phyloP scores from a whole-genome alignment of 2,329 filamentous ascomycete species.

The Penicillium sp. region DNA sequence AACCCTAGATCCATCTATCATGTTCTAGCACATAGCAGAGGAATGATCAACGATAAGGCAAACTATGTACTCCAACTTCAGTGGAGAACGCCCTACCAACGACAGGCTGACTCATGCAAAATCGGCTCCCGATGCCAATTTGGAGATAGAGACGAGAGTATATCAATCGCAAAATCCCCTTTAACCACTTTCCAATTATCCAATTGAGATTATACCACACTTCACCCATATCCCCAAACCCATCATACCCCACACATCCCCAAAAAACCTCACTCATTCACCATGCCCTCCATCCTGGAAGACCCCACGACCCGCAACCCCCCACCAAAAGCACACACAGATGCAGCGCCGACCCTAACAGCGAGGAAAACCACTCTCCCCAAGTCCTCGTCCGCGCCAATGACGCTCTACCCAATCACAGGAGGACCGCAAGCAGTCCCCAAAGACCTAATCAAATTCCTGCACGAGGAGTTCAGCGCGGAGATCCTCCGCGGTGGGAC shows the following conservation, averaged over 20 bases:
- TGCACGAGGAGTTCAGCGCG: constrained; percentile 35
- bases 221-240: background rate
- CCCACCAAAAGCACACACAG: constrained; percentile 22
- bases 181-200: background rate
- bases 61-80: background rate
- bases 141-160: constrained; percentile 1
- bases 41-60: background rate
- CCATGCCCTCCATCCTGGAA: constrained; percentile 39
- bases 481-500: constrained; percentile 38
- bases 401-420: constrained; percentile 33
- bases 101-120: constrained; percentile 22
- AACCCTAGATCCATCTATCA: background rate
- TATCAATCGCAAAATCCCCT: background rate
- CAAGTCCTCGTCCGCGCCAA: constrained; percentile 18
- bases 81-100: constrained; percentile 19
- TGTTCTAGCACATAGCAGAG: background rate
- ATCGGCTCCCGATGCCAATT: background rate
- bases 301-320: constrained; percentile 31
- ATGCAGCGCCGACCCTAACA: constrained; percentile 21
- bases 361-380: constrained; percentile 26
- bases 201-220: background rate
- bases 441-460: constrained; percentile 23
- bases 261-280: background rate
- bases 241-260: background rate
- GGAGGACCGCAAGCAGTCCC: constrained; percentile 26